Evolutionary conservation across 2,329 filamentous ascomycete genomes (phyloP).

Genomic region (Pseudogymnoascus sp.): DNA sequence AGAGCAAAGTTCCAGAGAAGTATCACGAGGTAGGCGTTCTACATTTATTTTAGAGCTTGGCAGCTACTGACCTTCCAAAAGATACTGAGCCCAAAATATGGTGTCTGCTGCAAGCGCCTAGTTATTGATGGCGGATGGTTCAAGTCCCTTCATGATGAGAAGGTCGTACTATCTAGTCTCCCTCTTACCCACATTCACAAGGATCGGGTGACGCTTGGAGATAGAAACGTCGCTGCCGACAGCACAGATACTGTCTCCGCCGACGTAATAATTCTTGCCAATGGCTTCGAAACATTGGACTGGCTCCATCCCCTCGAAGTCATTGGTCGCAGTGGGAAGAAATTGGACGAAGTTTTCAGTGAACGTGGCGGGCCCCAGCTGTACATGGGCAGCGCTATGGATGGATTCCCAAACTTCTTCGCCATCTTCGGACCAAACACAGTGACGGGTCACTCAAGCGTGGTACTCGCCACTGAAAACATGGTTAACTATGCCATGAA

Average conservation of each 20-base stretch:
- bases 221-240: conserved; percentile 19
- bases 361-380: conserved; percentile 49
- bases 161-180: conserved; percentile 46
- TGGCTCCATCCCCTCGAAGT: conserved; percentile 49
- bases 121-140: conserved; percentile 49
- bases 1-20: conserved; percentile 42
- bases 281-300: conserved; percentile 48
- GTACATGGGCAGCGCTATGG: conserved; percentile 50
- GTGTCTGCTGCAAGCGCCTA: conserved; percentile 49
- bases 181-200: conserved; percentile 42
- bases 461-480: conserved; percentile 51
- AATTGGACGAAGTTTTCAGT: conserved; percentile 46
- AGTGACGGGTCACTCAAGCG: conserved; percentile 49
- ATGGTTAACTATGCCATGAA: conserved; percentile 48
- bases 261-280: conserved; percentile 51
- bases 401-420: conserved; percentile 54
- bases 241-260: conserved; percentile 38
- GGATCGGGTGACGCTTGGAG: conserved; percentile 38
- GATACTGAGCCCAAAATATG: conserved; percentile 50
- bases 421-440: conserved; percentile 53
- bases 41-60: neutral
- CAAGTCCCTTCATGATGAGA: conserved; percentile 39
- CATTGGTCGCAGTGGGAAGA: conserved; percentile 39
- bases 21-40: conserved; percentile 39
- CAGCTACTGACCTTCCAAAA: neutral